Evolutionary conservation across 2,329 filamentous ascomycete genomes (phyloP), one percentile per base, ranked within the genome.

Genomic region (Aureobasidium vineae): DNA sequence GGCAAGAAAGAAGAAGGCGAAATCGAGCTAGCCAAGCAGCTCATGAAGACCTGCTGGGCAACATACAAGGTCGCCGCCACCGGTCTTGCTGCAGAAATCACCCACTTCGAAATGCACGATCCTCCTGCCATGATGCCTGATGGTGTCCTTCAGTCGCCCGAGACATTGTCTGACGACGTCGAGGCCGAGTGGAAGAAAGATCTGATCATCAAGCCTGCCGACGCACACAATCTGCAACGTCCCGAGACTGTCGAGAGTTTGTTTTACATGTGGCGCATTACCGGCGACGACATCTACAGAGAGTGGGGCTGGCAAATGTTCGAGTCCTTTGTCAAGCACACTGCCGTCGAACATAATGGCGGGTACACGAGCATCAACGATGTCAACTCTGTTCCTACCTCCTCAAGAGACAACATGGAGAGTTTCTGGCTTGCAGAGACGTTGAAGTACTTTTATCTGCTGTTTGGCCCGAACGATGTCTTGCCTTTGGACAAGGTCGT

Each of bases 221-320:
- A 99, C 76, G 81, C 84, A 63, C 95, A 98, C 79, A 99, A 99
- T 75, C 83, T 99, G 40, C 95, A 98, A 78, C 86, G 95, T 38
- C 95, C 95, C 0, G 95, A 99, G 81, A 97, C 95, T 0, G 88
- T 97, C n/a, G 95, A 99, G 80, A 93, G 88, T 68, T 81, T 99
- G 68, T 93, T 99, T 74, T 97, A 98, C 80, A 96, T 99, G 92
- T 99, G 94, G 90, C 89, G 95, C 69, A 96, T 99, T 77, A 99
- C 95, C 0, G 91, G 90, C 31, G 93, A 99, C 69, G 82, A 86
- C 45, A 89, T 87, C 70, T 99, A 99, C 78, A 86, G 95, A 31
- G 88, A 97, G 73, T 98, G 94, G 94, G 95, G 95, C 16, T 99
- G 95, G 95, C 89, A 97, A 72, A 98, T 99, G 88, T 99, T 99